phyloP scores from a whole-genome alignment of 75 land plant species.

The Selaginella tamariscina region DNA sequence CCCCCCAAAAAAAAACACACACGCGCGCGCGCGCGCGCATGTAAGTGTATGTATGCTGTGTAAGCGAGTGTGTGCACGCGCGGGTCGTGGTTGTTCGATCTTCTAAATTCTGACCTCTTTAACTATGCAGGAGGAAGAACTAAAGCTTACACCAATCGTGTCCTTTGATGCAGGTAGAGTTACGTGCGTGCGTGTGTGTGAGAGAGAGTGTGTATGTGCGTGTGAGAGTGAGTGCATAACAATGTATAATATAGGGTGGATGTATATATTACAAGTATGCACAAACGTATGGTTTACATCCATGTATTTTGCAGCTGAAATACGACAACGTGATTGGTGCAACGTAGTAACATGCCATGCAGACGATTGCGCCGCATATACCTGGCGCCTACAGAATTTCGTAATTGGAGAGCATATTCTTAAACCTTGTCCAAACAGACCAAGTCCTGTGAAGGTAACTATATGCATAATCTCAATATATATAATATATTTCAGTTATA shows the following conservation, averaged over 20 bases:
- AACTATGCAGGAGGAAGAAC: slow-evolving; percentile 61
- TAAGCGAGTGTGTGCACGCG: too few species aligned
- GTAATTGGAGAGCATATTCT: slow-evolving; percentile 97
- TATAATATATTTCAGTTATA: not conserved
- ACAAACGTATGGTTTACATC: not conserved
- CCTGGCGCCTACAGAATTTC: slow-evolving; percentile 97
- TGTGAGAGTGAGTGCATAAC: too few species aligned
- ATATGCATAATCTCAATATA: not conserved
- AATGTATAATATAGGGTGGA: too few species aligned
- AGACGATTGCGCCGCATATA: slow-evolving; percentile 77
- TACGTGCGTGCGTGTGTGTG: too few species aligned
- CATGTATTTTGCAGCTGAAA: slow-evolving; percentile 47
- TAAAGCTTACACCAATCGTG: slow-evolving; percentile 85
- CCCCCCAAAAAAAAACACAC: too few species aligned
- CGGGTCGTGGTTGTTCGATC: slow-evolving; percentile 23
- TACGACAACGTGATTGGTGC: slow-evolving; percentile 98
- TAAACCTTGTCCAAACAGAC: slow-evolving; percentile 45
- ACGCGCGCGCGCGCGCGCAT: too few species aligned
- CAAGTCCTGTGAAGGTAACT: slow-evolving; percentile 66
- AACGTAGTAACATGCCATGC: slow-evolving; percentile 95
- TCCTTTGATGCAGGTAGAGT: slow-evolving; percentile 80
- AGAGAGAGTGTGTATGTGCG: too few species aligned
- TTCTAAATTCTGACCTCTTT: not conserved
- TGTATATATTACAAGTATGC: not conserved
- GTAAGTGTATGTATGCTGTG: too few species aligned